Evolutionary conservation across 176 grass and related monocot genomes (phyloP), one percentile per base, ranked within the genome.

Genomic region (barley (Hordeum vulgare)): DNA sequence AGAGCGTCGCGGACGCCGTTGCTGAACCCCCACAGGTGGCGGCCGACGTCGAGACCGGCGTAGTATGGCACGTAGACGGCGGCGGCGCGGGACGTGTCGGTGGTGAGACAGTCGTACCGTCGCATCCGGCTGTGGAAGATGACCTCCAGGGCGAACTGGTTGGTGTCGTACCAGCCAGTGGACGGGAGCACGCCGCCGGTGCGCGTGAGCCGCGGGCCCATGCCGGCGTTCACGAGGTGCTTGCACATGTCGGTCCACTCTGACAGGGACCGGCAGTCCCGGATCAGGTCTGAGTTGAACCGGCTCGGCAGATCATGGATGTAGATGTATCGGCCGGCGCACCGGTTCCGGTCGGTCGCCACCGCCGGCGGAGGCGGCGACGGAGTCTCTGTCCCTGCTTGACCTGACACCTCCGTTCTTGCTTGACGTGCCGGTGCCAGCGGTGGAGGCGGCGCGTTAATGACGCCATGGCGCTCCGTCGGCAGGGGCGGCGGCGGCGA

Each of bases 1-100:
- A 88, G 74, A 9, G 88, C 35, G 81, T 93, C 91, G 41, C 91
- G 91, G 18, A 54, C 64, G 9, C 1, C 3, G 53, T 82, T 84
- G 79, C n/a, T 61, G 75, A 63, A 71, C 35, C 86, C 83, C 91
- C 90, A 93, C 17, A 93, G 86, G 72, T 91, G 29, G 6, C 91
- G 83, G 15, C 87, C 83, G 18, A 93, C 77, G 66, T 96, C 94
- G 18, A 96, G 86, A 12, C 94, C 90, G 0, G 82, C 60, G 41
- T 91, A 96, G 88, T 88, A 96, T 1, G 94, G 90, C 34, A 96
- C 86, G 39, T 86, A 93, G 11, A 96, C 74, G 18, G 94, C 90
- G 12, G 81, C 61, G 13, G 90, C 88, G 51, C 45, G 67, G 40
- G 90, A 60, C 4, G 78, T 61, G 79, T 96, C 75, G 14, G 68